Conservation (phyloP, 1,284 basidiomycete genomes). For the Megacollybia platyphylla region DNA sequence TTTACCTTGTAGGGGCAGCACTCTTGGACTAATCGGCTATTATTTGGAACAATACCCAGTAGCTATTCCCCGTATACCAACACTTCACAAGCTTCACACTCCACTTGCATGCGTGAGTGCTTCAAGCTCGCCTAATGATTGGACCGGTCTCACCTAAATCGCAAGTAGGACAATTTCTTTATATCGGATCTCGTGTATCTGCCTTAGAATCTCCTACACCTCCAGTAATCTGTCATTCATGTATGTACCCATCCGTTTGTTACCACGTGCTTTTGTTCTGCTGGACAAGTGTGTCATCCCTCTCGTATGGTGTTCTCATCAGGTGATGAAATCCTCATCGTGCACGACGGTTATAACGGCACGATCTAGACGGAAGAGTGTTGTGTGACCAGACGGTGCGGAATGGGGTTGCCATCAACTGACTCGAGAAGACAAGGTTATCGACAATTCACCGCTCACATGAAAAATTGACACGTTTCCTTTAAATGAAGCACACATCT, state of each 20-base stretch:
- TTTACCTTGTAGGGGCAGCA: neutral
- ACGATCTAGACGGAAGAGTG: neutral
- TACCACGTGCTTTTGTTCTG: neutral
- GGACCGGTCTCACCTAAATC: too few relatives aligned
- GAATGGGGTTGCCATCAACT: neutral
- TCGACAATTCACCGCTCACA: slow-evolving; percentile 1
- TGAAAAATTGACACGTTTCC: neutral
- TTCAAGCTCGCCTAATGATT: neutral
- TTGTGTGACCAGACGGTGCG: neutral
- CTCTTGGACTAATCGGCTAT: neutral
- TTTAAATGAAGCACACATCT: neutral
- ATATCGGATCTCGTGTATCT: neutral
- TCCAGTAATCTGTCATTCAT: neutral
- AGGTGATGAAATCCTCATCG: neutral
- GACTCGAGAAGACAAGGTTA: neutral
- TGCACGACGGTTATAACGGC: neutral
- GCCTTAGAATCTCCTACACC: neutral
- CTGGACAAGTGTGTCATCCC: neutral
- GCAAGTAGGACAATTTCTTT: too few relatives aligned
- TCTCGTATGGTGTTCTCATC: neutral
- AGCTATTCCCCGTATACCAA: neutral
- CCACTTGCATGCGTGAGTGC: neutral
- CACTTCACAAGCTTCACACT: neutral
- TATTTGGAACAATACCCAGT: neutral
- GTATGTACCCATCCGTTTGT: neutral